Evolutionary conservation across 352 stramenopile genomes (phyloP), one percentile per base, ranked within the genome.

Genomic region (Globisporangium perplexum): DNA sequence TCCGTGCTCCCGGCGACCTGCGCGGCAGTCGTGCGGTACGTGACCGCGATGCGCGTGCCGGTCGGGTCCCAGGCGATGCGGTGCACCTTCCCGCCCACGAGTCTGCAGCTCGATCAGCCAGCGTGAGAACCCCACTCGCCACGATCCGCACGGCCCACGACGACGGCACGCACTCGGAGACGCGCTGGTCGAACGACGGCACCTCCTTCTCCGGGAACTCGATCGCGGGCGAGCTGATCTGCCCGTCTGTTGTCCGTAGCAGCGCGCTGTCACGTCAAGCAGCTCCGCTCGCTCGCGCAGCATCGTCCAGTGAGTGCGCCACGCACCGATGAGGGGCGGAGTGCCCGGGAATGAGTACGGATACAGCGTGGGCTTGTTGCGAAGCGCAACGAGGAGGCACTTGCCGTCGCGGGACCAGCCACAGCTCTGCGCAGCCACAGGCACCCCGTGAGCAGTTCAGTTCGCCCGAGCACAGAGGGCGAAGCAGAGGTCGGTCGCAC

Each of bases 61-160:
- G 63, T 86, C n/a, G 78, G 78, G 50, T 92, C 82, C 82, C 82
- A 92, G 18, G 74, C 64, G 28, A 90, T 71, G 51, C 63, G 74
- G 30, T 81, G 55, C 38, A 90, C 59, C 22, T 64, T 74, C 1
- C 78, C 82, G 18, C 82, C 82, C 15, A 92, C 79, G 43, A 73
- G 70, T 14, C 76, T 88, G 53, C 0, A 23, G 2, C 4, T 24
- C n/a, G 53, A 14, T 38, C 14, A 31, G 17, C 17, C 23, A 22
- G 3, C 10, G 23, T 18, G n/a, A 20, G 22, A 42, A 7, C 26
- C n/a, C n/a, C n/a, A n/a, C n/a, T n/a, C n/a, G n/a, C n/a, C n/a
- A n/a, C n/a, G n/a, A n/a, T n/a, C n/a, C n/a, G n/a, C n/a, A n/a
- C n/a, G n/a, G n/a, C n/a, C n/a, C n/a, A n/a, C n/a, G 28, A 31